A percentile compares a stretch with the other conserved stretches of the same genome.
Evolutionary conservation across 495 filamentous ascomycete species (phyloP).

Genomic region (Hypomontagnella submonticulosa): DNA sequence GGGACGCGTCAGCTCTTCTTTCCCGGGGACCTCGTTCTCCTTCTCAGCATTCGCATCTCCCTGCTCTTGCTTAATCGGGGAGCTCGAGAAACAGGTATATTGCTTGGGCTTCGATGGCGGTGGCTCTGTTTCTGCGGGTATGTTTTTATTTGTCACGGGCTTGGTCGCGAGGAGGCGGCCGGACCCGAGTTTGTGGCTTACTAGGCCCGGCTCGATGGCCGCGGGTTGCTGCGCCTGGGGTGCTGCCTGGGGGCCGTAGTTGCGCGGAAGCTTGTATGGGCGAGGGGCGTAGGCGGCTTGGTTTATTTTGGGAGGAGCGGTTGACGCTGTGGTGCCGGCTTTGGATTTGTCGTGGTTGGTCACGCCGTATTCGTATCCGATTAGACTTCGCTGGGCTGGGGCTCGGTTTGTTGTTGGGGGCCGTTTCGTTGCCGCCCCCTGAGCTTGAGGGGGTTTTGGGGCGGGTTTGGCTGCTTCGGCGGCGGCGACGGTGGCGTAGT

Average conservation of each 20-base stretch:
- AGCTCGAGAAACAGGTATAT: constrained; percentile 62
- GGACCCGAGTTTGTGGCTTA: constrained; percentile 52
- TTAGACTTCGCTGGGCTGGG: constrained; percentile 55
- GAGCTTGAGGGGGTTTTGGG: constrained; percentile 36
- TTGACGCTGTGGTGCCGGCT: constrained; percentile 1
- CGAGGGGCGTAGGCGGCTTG: constrained; percentile 3
- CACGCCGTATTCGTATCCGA: constrained; percentile 50
- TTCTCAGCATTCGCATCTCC: constrained; percentile 21
- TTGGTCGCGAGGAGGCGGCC: constrained; percentile 42
- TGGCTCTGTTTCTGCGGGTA: constrained; percentile 25
- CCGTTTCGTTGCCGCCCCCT: constrained; percentile 35
- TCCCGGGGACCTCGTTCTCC: constrained; percentile 43
- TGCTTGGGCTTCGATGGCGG: constrained; percentile 46
- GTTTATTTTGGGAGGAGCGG: constrained; percentile 35
- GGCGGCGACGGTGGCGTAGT: constrained; percentile 53
- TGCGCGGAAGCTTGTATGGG: constrained; percentile 23
- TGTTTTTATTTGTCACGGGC: constrained; percentile 10
- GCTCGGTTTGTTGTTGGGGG: constrained; percentile 49
- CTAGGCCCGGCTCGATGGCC: constrained; percentile 50
- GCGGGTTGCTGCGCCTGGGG: constrained; percentile 17
- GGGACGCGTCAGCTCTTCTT: constrained; percentile 48
- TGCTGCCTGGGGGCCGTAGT: constrained; percentile 17
- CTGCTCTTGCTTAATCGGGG: constrained; percentile 48
- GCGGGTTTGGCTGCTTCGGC: constrained; percentile 34
- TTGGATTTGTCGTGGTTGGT: constrained; percentile 47